Percentiles rank a stretch among this genome's conserved stretches.
Conservation (phyloP, 2,329 filamentous ascomycete genomes). For the Aspergillus tubingensis region DNA sequence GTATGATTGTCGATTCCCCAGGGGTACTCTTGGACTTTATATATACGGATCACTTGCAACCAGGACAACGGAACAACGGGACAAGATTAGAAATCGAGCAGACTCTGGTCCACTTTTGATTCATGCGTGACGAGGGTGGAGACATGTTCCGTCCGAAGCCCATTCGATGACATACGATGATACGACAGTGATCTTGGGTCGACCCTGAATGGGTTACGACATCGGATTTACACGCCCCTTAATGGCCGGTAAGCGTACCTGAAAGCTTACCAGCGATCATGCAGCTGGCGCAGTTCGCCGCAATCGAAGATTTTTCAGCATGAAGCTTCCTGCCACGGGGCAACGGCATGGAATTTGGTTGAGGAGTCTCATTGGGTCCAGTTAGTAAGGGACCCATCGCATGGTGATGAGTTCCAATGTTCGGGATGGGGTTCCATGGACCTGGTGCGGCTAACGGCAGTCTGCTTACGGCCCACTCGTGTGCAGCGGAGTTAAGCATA, state of each 20-base stretch:
- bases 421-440: background rate
- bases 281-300: too few relatives aligned
- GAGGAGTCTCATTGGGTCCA: background rate
- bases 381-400: background rate
- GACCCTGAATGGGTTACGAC: background rate
- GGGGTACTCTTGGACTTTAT: constrained; percentile 13
- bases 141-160: background rate
- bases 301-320: background rate
- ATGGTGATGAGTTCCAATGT: background rate
- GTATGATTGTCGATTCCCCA: constrained; percentile 8
- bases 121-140: background rate
- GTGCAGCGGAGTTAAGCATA: constrained; percentile 5
- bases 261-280: too few relatives aligned
- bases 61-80: background rate
- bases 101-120: background rate
- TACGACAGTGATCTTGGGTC: background rate
- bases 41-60: constrained; percentile 2
- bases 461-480: constrained; percentile 2
- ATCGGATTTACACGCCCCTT: background rate
- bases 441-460: background rate
- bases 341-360: background rate
- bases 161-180: background rate
- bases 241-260: too few relatives aligned
- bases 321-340: background rate
- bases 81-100: constrained; percentile 8